Base-by-base conservation (phyloP, 1,139 yeast species). In the Geotrichum phurueaensis region DNA sequence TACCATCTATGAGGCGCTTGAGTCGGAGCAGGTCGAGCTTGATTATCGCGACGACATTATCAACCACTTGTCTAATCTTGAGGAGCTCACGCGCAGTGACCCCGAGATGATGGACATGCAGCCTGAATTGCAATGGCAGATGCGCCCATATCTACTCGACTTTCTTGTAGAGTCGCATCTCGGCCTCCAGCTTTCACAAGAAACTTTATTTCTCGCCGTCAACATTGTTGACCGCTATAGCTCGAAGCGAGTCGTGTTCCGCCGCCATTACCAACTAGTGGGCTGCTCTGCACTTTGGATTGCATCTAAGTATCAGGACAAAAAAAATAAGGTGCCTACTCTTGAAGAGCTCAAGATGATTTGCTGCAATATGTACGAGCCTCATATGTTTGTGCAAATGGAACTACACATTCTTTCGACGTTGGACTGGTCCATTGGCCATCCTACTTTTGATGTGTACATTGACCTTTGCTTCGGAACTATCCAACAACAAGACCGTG, bases 231-330 rank as follows among this genome's bases (percentile, higher is more conserved):
- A 94, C 74, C 83, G 96, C 65, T 94, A 94, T 76, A 87, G 96
- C 72, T 88, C 97, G 48, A 87, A 85, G 69, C 81, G 99, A 66
- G 87, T 92, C 22, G 96, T 92, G n/a, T 89, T 87, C 75, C 89
- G 88, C 70, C 84, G 91, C 66, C 98, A 94, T 73, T 91, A 90
- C 73, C 97, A 92, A 73, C 78, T 94, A 65, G 94, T 94, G 15
- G 97, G 97, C 1, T 88, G 96, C 69, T 87, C 97, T 1, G 89
- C 97, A 4, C 79, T 94, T 60, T 92, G 98, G 97, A 84, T 94
- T 54, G 97, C 98, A 7, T 90, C 96, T 59, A 94, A 94, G 74
- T 89, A 88, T 73, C 91, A 89, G 70, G 97, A 91, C 73, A 88
- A 88, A 71, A 92, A 92, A 75, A 81, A 84, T 62, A 78, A 89